These are phyloP conservation scores for Phytophthora pisi DNA, from an alignment of 352 stramenopile species.

Conservation along the genomic window DNA sequence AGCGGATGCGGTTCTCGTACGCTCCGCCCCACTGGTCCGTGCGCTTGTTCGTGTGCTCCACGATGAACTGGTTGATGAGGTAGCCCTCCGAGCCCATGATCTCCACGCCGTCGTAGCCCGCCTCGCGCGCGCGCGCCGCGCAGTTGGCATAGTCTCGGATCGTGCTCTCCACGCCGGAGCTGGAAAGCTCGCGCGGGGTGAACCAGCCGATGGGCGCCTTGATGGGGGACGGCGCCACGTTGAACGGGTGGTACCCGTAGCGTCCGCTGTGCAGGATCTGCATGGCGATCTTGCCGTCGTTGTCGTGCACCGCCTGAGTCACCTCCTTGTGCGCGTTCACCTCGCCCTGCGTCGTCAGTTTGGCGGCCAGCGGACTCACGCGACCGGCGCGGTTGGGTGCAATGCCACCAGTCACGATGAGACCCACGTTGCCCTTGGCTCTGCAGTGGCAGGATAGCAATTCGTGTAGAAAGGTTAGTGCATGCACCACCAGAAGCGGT, in stretches of 20 bases:
- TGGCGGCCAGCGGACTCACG: slow-evolving; percentile 93
- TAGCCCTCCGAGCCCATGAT: slow-evolving; percentile 99
- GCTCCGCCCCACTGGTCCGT: slow-evolving; percentile 94
- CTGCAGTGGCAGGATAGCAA: slow-evolving; percentile 20
- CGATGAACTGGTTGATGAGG: slow-evolving; percentile 98
- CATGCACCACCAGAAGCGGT: too few species aligned
- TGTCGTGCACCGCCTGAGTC: slow-evolving; percentile 92
- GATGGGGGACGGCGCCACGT: slow-evolving; percentile 91
- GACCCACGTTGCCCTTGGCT: slow-evolving; percentile 91
- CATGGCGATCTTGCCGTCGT: slow-evolving; percentile 88
- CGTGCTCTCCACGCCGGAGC: slow-evolving; percentile 85
- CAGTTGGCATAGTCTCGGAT: slow-evolving; percentile 95
- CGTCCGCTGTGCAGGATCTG: slow-evolving; percentile 94
- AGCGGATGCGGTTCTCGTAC: slow-evolving; percentile 94
- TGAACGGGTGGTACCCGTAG: slow-evolving; percentile 97
- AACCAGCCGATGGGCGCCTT: slow-evolving; percentile 96
- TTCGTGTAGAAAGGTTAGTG: background rate
- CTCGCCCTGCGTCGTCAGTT: slow-evolving; percentile 92
- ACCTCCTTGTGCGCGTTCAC: slow-evolving; percentile 92
- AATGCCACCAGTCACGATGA: slow-evolving; percentile 96
- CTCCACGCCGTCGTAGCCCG: slow-evolving; percentile 98
- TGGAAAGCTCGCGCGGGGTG: slow-evolving; percentile 85
- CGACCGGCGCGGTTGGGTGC: slow-evolving; percentile 94
- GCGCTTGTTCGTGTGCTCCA: slow-evolving; percentile 94
- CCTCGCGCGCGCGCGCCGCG: slow-evolving; percentile 82